Base-by-base conservation (phyloP, 345 rosid genomes). In the Eucalyptus pauciflora region DNA sequence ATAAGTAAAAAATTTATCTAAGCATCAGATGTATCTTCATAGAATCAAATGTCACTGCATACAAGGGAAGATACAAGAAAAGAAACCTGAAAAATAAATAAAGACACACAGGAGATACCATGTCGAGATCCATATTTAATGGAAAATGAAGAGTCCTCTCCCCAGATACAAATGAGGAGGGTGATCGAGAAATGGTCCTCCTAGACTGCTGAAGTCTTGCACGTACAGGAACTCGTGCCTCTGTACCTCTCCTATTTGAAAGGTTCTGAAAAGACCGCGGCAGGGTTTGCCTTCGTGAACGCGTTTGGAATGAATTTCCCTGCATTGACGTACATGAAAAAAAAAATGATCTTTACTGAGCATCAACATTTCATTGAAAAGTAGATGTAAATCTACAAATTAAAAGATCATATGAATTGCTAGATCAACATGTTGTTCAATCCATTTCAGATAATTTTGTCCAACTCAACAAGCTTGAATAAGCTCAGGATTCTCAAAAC, bases 91-190 rank as follows among this genome's bases (percentile, higher is more conserved):
- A 87, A 54, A n/a, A 56, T 22, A n/a, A 43, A 45, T 83, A 37
- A 86, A 69, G 88, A 46, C 60, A 71, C 29, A 24, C 10, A 86
- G 58, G 37, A 88, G 45, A n/a, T 97, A 97, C 99, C 98, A 88
- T 91, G 52, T 96, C 98, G 37, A 96, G 76, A 89, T 92, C 95
- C 99, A 96, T 95, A 89, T 89, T 91, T 89, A 88, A 87, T 88
- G 98, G 95, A 91, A 96, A 97, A n/a, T 86, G 94, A 87, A 95
- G 89, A 91, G 94, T 92, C 88, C 95, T 89, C 43, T 90, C 90
- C 92, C 95, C 90, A 20, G 93, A 86, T 90, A 91, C 69, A 52
- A 90, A 88, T 37, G 90, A 88, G 87, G 95, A 89, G 88, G 95
- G 83, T 50, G 90, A 94, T 88, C 92, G 92, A 87, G 91, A 88